Evolutionary conservation across 2,329 filamentous ascomycete species (phyloP), one percentile per base, ranked within the genome.

Genomic region (Fusarium nodosum): DNA sequence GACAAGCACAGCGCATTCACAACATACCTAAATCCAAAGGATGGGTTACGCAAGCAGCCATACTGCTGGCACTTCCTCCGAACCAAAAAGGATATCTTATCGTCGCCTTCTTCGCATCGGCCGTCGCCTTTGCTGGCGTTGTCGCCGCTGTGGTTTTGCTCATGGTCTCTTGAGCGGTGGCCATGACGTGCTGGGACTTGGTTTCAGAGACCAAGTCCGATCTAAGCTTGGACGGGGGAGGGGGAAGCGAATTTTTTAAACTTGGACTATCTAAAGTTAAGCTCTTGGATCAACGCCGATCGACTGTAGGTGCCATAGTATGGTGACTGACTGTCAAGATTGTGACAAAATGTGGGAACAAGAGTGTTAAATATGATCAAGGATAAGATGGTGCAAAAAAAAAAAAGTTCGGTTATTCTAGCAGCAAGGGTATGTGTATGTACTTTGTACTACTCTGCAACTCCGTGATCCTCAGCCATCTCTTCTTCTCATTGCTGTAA

Each of bases 21-120:
- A 41, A 83, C 91, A 80, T 86, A 97, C 93, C 88, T 69, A 97
- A 85, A 87, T 97, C 94, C 77, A 98, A 84, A 51, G 95, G 95
- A 85, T 98, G 95, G 31, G 95, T 98, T 50, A 97, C 92, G 73
- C 90, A 91, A 45, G 95, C 94, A 38, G 95, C 95, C 84, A 96
- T 91, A 78, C 93, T 97, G 77, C 93, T 96, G 52, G 95, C 94
- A 78, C 93, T 97, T 58, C 96, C 96, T 69, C 96, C 96, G 79
- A 99, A 98, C 96, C 95, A 98, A 81, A 95, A 95, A 12, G 92
- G 92, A 82, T 95, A 95, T 65, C 82, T 81, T 42, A 86, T 78
- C 4, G 82, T 70, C 33, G 72, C 77, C 66, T 77, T 75, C 67
- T 82, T 82, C 75, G 82, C 61, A 60, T 60, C 62, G 12, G 42